Evolutionary conservation across 2,329 filamentous ascomycete species (phyloP).

Genomic region (Periglandula ipomoeae): DNA sequence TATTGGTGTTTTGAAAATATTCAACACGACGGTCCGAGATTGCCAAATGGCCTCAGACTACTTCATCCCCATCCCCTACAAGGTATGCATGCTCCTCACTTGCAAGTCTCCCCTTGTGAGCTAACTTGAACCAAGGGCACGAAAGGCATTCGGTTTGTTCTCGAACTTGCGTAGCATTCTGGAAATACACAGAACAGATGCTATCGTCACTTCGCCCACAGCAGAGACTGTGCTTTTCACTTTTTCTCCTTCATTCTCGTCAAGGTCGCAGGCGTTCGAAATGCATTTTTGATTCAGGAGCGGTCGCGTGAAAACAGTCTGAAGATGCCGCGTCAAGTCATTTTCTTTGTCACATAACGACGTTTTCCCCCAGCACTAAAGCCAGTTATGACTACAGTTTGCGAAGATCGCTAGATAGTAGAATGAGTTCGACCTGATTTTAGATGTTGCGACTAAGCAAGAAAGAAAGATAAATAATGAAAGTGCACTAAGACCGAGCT

Average conservation of each 20-base stretch:
- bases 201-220: too few relatives aligned
- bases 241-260: too few relatives aligned
- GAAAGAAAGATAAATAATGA: too few relatives aligned
- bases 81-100: conserved; percentile 14
- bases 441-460: too few relatives aligned
- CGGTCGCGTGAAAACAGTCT: not conserved
- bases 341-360: not conserved
- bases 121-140: conserved; percentile 18
- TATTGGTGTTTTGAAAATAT: conserved; percentile 24
- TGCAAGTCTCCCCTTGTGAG: too few relatives aligned
- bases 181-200: not conserved
- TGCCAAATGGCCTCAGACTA: conserved; percentile 28
- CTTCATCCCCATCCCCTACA: conserved; percentile 30
- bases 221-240: not conserved
- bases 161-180: conserved; percentile 14
- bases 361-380: not conserved
- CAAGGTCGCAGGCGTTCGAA: not conserved
- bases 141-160: conserved; percentile 24
- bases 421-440: too few relatives aligned
- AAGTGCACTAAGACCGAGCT: too few relatives aligned
- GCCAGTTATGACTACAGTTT: too few relatives aligned
- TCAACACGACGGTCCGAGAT: conserved; percentile 24
- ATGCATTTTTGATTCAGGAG: not conserved
- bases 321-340: not conserved
- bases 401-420: too few relatives aligned